These are phyloP conservation scores for Starmerella bacillaris DNA, from an alignment of 805 yeast species.

Conservation along the genomic window DNA sequence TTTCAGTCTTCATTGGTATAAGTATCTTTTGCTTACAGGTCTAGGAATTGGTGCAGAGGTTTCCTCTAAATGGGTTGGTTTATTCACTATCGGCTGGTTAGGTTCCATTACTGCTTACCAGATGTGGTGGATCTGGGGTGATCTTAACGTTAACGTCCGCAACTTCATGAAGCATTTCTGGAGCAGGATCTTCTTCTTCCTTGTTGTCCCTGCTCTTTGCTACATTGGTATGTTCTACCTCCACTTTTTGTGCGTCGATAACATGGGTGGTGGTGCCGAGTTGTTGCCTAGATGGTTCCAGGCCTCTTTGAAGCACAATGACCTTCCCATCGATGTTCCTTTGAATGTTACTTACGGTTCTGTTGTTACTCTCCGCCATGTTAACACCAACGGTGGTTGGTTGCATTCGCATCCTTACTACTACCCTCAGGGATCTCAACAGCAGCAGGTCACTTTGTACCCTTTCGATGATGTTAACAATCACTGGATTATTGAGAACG, in stretches of 20 bases:
- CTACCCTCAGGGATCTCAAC: constrained; percentile 48
- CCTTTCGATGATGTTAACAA: constrained; percentile 48
- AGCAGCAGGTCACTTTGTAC: constrained; percentile 66
- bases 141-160: constrained; percentile 31
- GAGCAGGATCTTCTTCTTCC: constrained; percentile 27
- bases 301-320: constrained; percentile 33
- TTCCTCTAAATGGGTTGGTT: constrained; percentile 55
- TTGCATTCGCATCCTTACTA: constrained; percentile 55
- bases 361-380: constrained; percentile 52
- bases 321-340: constrained; percentile 29
- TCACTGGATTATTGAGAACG: constrained; percentile 52
- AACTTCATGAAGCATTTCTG: constrained; percentile 28
- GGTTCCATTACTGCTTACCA: constrained; percentile 31
- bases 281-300: constrained; percentile 52
- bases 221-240: constrained; percentile 40
- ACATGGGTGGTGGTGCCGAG: constrained; percentile 42
- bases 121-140: constrained; percentile 57
- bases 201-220: constrained; percentile 38
- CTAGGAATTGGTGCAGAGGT: constrained; percentile 37
- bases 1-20: constrained; percentile 36
- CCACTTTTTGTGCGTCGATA: constrained; percentile 33
- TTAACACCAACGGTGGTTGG: constrained; percentile 52
- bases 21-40: constrained; percentile 30
- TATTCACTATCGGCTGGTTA: constrained; percentile 51
- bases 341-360: constrained; percentile 61